Conservation (phyloP, 495 filamentous ascomycete species). For the Neurospora sp. region DNA sequence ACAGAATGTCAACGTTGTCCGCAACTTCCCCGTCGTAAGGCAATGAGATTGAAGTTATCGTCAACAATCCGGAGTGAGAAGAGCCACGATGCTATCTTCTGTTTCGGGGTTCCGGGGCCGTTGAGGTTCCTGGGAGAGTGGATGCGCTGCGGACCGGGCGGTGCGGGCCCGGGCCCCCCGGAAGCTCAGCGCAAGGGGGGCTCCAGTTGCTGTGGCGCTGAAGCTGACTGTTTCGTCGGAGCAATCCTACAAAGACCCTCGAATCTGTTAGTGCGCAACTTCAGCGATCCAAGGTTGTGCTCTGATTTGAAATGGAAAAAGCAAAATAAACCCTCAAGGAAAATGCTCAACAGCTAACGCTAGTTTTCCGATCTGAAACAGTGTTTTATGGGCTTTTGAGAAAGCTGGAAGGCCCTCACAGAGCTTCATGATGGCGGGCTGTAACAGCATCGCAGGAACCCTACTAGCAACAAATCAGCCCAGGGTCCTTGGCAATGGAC, state of each 20-base stretch:
- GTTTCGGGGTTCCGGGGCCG: background rate
- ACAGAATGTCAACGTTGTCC: background rate
- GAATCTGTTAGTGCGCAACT: background rate
- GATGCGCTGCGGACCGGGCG: background rate
- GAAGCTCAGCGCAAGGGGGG: background rate
- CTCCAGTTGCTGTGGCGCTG: background rate
- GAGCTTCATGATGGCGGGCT: background rate
- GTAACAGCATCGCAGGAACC: background rate
- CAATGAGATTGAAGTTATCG: background rate
- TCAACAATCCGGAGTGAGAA: background rate
- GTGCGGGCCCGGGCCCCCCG: background rate
- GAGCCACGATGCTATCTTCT: background rate
- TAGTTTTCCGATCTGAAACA: background rate
- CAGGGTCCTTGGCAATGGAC: background rate
- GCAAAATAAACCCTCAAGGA: background rate
- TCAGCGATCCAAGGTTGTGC: background rate
- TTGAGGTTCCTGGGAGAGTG: background rate
- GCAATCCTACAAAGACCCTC: background rate
- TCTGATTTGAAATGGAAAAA: background rate
- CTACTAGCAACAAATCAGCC: background rate
- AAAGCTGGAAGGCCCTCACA: too few species aligned
- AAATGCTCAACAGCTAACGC: background rate
- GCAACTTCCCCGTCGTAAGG: background rate
- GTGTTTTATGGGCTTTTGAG: too few species aligned
- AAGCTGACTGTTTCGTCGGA: background rate